Evolutionary conservation across 352 stramenopile genomes (phyloP).

Genomic region (Phytopythium cucurbitacearum): DNA sequence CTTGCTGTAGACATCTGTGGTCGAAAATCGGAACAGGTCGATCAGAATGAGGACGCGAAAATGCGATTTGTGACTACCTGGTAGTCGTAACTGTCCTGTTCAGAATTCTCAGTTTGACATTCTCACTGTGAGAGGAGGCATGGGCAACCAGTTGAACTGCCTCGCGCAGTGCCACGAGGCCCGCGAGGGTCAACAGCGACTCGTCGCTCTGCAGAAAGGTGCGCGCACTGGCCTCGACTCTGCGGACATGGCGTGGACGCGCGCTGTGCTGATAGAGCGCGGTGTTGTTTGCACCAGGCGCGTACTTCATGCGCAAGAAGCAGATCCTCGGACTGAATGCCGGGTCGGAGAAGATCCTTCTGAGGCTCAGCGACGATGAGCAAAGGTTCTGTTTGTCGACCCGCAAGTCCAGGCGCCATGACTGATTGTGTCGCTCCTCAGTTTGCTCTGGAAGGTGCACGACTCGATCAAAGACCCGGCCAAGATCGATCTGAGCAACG

Average conservation of each 20-base stretch:
- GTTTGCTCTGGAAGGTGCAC: conserved; percentile 65
- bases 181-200: conserved; percentile 55
- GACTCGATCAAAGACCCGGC: conserved; percentile 44
- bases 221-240: background rate
- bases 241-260: background rate
- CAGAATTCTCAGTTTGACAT: background rate
- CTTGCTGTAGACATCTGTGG: too few relatives aligned
- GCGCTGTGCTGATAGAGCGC: background rate
- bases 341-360: conserved; percentile 52
- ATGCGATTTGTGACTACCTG: background rate
- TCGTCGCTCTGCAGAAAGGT: conserved; percentile 78
- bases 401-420: background rate
- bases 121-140: conserved; percentile 7
- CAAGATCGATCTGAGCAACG: conserved; percentile 42
- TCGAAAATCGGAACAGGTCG: too few relatives aligned
- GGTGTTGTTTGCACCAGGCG: conserved; percentile 19
- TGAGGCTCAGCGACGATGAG: conserved; percentile 61
- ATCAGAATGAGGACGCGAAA: too few relatives aligned
- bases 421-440: conserved; percentile 8
- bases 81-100: background rate
- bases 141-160: conserved; percentile 83
- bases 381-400: conserved; percentile 28
- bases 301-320: conserved; percentile 74
- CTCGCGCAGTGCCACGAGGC: conserved; percentile 68
- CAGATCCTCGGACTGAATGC: conserved; percentile 60